Evolutionary conservation across 768 basidiomycete species (phyloP).

Genomic region (Mycena venus): DNA sequence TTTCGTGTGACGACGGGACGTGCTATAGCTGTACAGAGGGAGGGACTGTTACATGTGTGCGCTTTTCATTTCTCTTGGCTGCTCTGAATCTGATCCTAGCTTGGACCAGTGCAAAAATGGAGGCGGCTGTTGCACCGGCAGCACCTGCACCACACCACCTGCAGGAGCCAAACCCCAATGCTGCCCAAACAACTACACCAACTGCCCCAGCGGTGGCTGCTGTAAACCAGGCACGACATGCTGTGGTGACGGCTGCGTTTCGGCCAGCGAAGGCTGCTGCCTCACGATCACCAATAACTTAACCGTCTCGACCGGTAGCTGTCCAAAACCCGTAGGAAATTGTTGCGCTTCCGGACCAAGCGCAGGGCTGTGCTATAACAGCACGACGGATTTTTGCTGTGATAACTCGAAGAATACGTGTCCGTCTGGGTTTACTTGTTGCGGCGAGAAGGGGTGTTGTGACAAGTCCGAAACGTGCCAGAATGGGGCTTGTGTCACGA

Average conservation of each 20-base stretch:
- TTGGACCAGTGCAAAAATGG: no score
- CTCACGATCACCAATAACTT: neutral
- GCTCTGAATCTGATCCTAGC: no score
- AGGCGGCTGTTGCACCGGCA: neutral
- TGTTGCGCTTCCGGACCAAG: neutral
- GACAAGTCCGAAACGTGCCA: neutral
- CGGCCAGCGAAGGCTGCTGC: neutral
- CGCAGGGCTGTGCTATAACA: neutral
- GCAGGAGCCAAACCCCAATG: neutral
- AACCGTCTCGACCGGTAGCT: neutral
- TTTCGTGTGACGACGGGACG: no score
- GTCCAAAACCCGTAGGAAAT: neutral
- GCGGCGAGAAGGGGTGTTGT: neutral
- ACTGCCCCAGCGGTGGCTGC: neutral
- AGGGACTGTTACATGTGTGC: no score
- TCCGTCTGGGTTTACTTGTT: neutral
- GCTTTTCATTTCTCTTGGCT: no score
- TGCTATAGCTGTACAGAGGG: no score
- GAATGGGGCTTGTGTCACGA: neutral
- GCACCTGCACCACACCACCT: neutral
- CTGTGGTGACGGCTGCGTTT: neutral
- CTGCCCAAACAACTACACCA: neutral
- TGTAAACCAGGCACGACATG: neutral
- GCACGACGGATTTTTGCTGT: neutral
- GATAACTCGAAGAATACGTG: neutral